Conservation (phyloP, 2,329 filamentous ascomycete genomes). For the Sclerotinia nivalis region DNA sequence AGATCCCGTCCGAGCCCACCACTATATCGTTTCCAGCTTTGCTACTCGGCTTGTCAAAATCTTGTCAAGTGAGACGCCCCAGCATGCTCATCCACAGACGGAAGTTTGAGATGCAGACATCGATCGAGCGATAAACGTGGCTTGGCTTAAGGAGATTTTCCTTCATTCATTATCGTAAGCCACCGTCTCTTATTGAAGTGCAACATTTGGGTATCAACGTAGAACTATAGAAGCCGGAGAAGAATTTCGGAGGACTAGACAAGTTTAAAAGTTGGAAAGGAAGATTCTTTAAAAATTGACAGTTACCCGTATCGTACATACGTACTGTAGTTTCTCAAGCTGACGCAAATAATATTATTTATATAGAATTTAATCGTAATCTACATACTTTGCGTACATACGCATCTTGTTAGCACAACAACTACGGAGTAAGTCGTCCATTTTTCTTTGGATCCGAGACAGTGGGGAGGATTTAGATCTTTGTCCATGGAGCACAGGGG, state of each 20-base stretch:
- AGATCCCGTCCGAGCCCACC: constrained; percentile 21
- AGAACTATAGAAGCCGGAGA: constrained; percentile 5
- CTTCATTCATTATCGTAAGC: background rate
- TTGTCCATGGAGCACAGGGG: constrained; percentile 15
- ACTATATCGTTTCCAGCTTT: background rate
- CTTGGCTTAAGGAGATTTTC: background rate
- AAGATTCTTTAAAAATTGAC: background rate
- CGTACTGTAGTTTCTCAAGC: background rate
- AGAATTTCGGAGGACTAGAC: background rate
- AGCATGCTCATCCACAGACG: background rate
- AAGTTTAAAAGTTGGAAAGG: background rate
- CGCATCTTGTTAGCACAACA: background rate
- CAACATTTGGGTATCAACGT: background rate
- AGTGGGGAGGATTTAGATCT: constrained; percentile 18
- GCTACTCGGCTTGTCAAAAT: background rate
- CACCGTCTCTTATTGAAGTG: background rate
- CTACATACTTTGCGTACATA: background rate
- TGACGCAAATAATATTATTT: background rate
- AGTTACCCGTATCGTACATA: background rate
- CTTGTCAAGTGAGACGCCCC: background rate
- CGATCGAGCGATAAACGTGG: constrained; percentile 7
- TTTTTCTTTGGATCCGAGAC: background rate
- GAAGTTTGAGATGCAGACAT: constrained; percentile 8
- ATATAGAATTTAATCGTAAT: background rate
- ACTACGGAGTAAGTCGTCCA: background rate